Percentiles rank a stretch among this genome's conserved stretches.
phyloP scores from a whole-genome alignment of 495 filamentous ascomycete species.

The Apiosordaria backusii region DNA sequence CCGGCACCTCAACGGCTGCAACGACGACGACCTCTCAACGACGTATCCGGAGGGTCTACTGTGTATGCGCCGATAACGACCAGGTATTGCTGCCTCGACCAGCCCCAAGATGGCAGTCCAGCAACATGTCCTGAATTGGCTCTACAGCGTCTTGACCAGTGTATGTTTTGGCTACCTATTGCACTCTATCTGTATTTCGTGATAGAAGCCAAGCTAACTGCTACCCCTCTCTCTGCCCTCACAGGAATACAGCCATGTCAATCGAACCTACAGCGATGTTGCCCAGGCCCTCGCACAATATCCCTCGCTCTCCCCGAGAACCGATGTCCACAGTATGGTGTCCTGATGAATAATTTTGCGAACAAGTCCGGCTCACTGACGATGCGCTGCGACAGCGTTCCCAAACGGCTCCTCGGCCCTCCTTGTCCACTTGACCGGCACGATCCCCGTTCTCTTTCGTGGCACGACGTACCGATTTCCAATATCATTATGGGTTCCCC shows the following conservation, averaged over 20 bases:
- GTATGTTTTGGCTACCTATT: slow-evolving; percentile 43
- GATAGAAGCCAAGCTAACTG: slow-evolving; percentile 7
- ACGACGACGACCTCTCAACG: not conserved
- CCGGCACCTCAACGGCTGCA: not conserved
- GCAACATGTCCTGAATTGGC: slow-evolving; percentile 88
- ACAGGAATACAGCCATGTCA: slow-evolving; percentile 90
- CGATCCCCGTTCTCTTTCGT: slow-evolving; percentile 82
- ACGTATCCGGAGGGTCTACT: not conserved
- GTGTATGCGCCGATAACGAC: slow-evolving; percentile 22
- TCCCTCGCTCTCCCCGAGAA: slow-evolving; percentile 81
- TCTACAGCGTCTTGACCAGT: slow-evolving; percentile 83
- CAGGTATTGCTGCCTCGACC: not conserved
- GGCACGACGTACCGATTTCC: slow-evolving; percentile 89
- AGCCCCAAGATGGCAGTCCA: slow-evolving; percentile 67
- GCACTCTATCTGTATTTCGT: not conserved
- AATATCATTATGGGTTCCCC: slow-evolving; percentile 91
- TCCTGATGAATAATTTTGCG: not conserved
- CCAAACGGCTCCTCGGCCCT: slow-evolving; percentile 85
- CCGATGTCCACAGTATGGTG: slow-evolving; percentile 87
- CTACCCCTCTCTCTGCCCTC: slow-evolving; percentile 9
- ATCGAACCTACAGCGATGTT: slow-evolving; percentile 88
- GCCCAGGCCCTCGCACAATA: slow-evolving; percentile 77
- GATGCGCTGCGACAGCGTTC: slow-evolving; percentile 58
- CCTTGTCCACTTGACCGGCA: slow-evolving; percentile 81
- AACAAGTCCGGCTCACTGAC: not conserved